These are phyloP conservation scores for Lichtheimia hyalospora DNA, from an alignment of 371 early-diverging fungal genomes.

Conservation along the genomic window DNA sequence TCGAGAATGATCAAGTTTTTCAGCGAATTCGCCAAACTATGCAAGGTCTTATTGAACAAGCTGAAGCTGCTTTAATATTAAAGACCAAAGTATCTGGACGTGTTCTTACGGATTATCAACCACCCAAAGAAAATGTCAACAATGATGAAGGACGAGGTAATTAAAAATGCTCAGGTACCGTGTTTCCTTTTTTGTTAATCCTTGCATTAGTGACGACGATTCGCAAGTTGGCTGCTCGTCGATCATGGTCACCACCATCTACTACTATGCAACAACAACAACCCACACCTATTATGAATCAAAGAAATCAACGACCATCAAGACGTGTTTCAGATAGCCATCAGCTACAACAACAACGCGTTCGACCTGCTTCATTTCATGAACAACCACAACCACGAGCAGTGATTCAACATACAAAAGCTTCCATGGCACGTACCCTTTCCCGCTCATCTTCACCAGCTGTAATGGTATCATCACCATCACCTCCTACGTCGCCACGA, in stretches of 20 bases:
- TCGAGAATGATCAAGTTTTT: slow-evolving; percentile 39
- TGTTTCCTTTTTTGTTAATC: neutral
- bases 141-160: too few relatives aligned
- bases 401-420: slow-evolving; percentile 15
- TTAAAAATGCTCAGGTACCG: too few relatives aligned
- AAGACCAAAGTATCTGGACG: slow-evolving; percentile 20
- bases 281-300: slow-evolving; percentile 17
- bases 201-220: slow-evolving; percentile 10
- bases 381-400: slow-evolving; percentile 2
- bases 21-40: slow-evolving; percentile 34
- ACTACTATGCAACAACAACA: slow-evolving; percentile 3
- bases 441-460: slow-evolving; percentile 24
- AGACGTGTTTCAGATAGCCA: slow-evolving; percentile 17
- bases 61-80: slow-evolving; percentile 37
- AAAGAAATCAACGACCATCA: slow-evolving; percentile 15
- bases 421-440: slow-evolving; percentile 22
- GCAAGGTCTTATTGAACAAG: slow-evolving; percentile 39
- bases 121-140: too few relatives aligned
- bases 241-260: slow-evolving; percentile 16
- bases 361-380: slow-evolving; percentile 5
- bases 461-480: slow-evolving; percentile 15
- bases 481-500: slow-evolving; percentile 13
- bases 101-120: slow-evolving; percentile 13
- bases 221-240: slow-evolving; percentile 13
- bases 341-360: slow-evolving; percentile 1